Base-by-base conservation (phyloP, 2,329 filamentous ascomycete species). In the Apiospora kogelbergensis region DNA sequence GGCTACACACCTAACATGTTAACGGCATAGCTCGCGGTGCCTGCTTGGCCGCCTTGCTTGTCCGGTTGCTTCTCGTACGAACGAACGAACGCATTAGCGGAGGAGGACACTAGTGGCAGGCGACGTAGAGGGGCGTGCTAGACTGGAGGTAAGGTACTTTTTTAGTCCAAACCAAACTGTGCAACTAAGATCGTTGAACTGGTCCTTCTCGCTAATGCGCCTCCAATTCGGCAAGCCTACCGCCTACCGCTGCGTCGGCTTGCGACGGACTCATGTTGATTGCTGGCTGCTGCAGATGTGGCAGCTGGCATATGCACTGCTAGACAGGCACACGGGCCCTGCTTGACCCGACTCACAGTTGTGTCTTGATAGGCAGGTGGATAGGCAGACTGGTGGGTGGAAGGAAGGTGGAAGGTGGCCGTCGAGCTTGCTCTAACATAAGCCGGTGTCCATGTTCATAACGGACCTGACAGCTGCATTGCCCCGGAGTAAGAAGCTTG, bases 111-210 rank as follows among this genome's bases (percentile, higher is more conserved):
- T n/a, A n/a, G n/a, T n/a, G n/a, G n/a, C n/a, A n/a, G n/a, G n/a
- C n/a, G n/a, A n/a, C n/a, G n/a, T n/a, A n/a, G n/a, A n/a, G 48
- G 24, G 48, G 48, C 13, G 17, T 15, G 26, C 48, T 9, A 53
- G 46, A 13, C 15, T 33, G 20, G 7, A 57, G 26, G 53, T 11
- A 11, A 60, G 30, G 53, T 60, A 60, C 53, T 60, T 60, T 37
- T 60, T 37, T 60, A 60, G 53, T 22, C 53, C 30, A 37, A 60
- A 60, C 53, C 53, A 30, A 60, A 60, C 53, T 60, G 53, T 60
- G 53, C 30, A 60, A 60, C 53, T 60, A 60, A 60, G 53, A 60
- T 60, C 30, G 53, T 60, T 60, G 53, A 60, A 60, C 53, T 60
- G 53, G 53, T 60, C 30, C 37, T n/a, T 26, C n/a, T 60, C 53